Base-by-base conservation (phyloP, 2,329 filamentous ascomycete species). In the Dothidotthia symphoricarpi region DNA sequence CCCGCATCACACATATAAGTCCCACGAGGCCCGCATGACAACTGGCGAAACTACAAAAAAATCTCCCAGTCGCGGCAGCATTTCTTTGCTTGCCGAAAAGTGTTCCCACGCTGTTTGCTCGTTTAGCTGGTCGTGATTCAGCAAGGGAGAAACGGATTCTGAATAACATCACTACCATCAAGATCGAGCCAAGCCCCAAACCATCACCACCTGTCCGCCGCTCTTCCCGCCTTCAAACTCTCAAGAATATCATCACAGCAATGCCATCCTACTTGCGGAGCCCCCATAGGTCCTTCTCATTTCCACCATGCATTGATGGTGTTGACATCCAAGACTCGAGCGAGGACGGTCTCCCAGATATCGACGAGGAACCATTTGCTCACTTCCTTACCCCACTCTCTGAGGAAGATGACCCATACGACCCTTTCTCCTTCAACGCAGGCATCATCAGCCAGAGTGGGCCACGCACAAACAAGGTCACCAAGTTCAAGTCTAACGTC, bases 311-410 rank as follows among this genome's bases (percentile, higher is more conserved):
- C 46, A 45, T 66, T 34, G 54, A 65, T 29, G 54, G 36, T 31
- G 40, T 57, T 32, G 55, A 59, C 24, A 49, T 54, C 32, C 51
- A 45, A 30, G 17, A 51, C 6, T 22, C 39, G 2, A 36, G 50
- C 7, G 36, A 48, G 7, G 22, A 32, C 10, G 43, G 55, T 9
- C 63, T 69, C 2, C 64, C 62, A 11, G 63, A 69, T 39, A 70
- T 70, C 39, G 67, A 70, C 40, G 67, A 70, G 28, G 64, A 70
- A 28, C 68, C 68, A 6, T 69, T 69, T 41, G 61, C 66, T 22
- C 68, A 70, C 55, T 70, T 70, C 57, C 56, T 70, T 14, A 64
- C 61, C 6, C 68, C 68, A 2, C 53, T 70, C 34, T 51, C 49
- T n/a, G 68, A 70, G 27, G 67, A 69, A 14, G 67, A 69, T 25